Conservation (phyloP, 2,329 filamentous ascomycete genomes). For the Dactylellina haptotyla region DNA sequence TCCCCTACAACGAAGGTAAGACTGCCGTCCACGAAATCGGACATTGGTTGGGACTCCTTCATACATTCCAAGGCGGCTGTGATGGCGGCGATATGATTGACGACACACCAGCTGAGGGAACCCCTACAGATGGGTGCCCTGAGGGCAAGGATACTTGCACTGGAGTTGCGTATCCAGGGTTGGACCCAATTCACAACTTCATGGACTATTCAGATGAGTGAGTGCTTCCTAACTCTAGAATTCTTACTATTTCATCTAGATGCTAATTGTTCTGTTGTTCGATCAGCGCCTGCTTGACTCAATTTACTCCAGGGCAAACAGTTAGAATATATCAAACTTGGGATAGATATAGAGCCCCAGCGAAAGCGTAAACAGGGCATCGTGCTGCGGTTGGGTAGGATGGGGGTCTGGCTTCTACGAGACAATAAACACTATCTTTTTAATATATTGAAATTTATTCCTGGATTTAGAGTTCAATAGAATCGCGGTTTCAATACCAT, state of each 20-base stretch:
- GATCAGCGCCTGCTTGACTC: conserved; percentile 27
- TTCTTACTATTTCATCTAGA: no score
- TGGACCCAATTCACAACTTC: conserved; percentile 60
- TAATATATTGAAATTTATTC: not conserved
- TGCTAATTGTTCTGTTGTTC: no score
- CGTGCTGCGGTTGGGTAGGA: not conserved
- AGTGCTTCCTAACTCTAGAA: not conserved
- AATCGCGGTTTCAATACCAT: no score
- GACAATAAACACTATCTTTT: not conserved
- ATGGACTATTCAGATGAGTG: conserved; percentile 59
- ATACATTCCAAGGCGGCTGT: conserved; percentile 59
- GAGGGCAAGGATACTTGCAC: conserved; percentile 58
- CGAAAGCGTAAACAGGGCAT: conserved; percentile 4
- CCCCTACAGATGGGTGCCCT: conserved; percentile 57
- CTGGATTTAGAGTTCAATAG: no score
- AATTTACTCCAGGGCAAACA: conserved; percentile 31
- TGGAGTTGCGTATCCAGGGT: conserved; percentile 55
- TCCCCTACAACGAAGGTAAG: conserved; percentile 42
- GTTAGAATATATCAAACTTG: conserved; percentile 35
- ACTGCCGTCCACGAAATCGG: conserved; percentile 60
- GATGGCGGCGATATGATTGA: conserved; percentile 58
- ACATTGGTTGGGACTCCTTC: conserved; percentile 60
- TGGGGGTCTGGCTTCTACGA: no score
- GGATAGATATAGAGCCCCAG: conserved; percentile 30
- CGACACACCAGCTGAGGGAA: conserved; percentile 59